Conservation (phyloP, 2,329 filamentous ascomycete genomes). For the Cordyceps cicadae region DNA sequence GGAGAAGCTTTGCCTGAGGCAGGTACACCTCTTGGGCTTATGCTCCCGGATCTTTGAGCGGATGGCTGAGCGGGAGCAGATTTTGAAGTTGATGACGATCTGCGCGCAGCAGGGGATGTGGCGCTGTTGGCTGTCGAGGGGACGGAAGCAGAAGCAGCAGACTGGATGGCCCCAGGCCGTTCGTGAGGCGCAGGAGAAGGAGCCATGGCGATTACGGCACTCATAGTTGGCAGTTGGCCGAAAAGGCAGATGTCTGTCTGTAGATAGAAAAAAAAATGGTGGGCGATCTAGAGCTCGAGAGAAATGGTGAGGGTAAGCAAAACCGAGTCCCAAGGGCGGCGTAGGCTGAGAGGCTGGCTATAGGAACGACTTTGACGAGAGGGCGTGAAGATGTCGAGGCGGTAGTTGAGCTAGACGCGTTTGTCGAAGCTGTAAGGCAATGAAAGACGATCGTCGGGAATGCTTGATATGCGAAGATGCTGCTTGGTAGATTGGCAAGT, state of each 20-base stretch:
- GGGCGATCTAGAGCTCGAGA: not conserved
- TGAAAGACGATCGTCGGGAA: not conserved
- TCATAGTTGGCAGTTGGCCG: slow-evolving; percentile 42
- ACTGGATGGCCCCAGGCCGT: slow-evolving; percentile 47
- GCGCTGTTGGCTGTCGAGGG: slow-evolving; percentile 23
- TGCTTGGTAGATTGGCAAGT: not conserved
- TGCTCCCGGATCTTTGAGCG: slow-evolving; percentile 42
- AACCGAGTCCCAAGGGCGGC: not conserved
- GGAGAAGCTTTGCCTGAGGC: slow-evolving; percentile 46
- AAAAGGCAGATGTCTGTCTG: not conserved
- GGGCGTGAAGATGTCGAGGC: not conserved
- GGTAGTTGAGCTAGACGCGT: not conserved
- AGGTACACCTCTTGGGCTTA: slow-evolving; percentile 41
- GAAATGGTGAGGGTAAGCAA: not conserved
- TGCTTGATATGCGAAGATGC: not conserved
- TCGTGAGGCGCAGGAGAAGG: slow-evolving; percentile 61
- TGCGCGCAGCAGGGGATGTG: slow-evolving; percentile 37
- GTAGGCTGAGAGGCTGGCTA: not conserved
- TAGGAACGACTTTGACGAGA: not conserved
- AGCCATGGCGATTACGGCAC: slow-evolving; percentile 60
- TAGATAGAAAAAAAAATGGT: not conserved
- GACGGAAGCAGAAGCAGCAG: slow-evolving; percentile 31
- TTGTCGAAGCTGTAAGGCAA: not conserved
- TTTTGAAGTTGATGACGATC: slow-evolving; percentile 26
- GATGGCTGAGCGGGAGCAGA: slow-evolving; percentile 33